Percentiles rank a stretch among this genome's conserved stretches.
Evolutionary conservation across 805 yeast genomes (phyloP).

Genomic region (Monosporozyma siamensis): DNA sequence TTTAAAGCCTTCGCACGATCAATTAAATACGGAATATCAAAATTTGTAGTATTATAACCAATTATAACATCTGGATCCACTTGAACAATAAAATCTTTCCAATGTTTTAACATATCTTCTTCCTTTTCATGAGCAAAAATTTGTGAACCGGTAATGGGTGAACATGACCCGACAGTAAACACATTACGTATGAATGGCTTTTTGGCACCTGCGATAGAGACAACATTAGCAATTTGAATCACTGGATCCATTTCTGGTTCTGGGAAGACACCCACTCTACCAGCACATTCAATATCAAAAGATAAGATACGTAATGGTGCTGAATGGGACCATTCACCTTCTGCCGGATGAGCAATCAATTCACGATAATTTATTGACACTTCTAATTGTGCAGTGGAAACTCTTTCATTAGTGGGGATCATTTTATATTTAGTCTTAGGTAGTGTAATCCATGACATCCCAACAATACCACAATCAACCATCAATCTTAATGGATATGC

Average conservation of each 20-base stretch:
- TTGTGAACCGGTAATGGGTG: slow-evolving; percentile 90
- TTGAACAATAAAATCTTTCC: slow-evolving; percentile 78
- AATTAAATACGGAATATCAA: slow-evolving; percentile 86
- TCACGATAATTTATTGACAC: slow-evolving; percentile 58
- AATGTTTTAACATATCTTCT: slow-evolving; percentile 68
- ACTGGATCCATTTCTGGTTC: slow-evolving; percentile 91
- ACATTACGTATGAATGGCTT: slow-evolving; percentile 91
- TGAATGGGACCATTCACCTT: slow-evolving; percentile 86
- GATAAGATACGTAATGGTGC: slow-evolving; percentile 92
- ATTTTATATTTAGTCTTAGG: slow-evolving; percentile 62
- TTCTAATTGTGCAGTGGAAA: slow-evolving; percentile 83
- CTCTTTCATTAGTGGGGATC: slow-evolving; percentile 33
- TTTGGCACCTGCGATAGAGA: slow-evolving; percentile 62
- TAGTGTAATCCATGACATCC: slow-evolving; percentile 95
- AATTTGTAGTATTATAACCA: slow-evolving; percentile 91
- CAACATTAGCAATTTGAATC: slow-evolving; percentile 94
- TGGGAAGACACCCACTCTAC: slow-evolving; percentile 93
- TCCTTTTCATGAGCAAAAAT: slow-evolving; percentile 69
- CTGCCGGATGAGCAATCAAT: slow-evolving; percentile 72
- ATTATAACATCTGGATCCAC: slow-evolving; percentile 94
- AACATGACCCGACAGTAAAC: slow-evolving; percentile 83
- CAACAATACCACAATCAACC: slow-evolving; percentile 86
- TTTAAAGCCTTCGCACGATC: slow-evolving; percentile 76
- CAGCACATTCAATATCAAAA: slow-evolving; percentile 97
- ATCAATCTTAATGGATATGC: slow-evolving; percentile 77